Conservation (phyloP, 2,329 filamentous ascomycete species). For the Cytospora piceicola region DNA sequence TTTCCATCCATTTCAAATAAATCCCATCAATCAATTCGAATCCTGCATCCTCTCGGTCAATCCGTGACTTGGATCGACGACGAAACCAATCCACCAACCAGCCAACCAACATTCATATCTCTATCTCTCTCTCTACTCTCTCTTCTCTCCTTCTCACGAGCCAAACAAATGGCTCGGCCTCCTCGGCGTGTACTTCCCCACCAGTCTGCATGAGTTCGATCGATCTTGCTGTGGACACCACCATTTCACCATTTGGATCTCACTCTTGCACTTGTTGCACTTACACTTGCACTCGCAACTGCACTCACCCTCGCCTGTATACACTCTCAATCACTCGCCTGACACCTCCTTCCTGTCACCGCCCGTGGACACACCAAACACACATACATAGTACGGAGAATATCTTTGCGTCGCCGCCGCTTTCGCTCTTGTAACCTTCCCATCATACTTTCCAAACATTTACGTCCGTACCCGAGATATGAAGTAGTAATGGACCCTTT, state of each 20-base stretch:
- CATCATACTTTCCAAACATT: background rate
- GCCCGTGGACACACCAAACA: background rate
- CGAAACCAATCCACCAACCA: no score
- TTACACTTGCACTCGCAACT: background rate
- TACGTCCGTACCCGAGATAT: slow-evolving; percentile 8
- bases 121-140: no score
- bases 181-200: background rate
- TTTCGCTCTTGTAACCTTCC: background rate
- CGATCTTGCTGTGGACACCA: background rate
- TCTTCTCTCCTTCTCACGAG: no score
- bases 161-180: background rate
- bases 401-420: slow-evolving; percentile 1
- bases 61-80: no score
- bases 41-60: no score
- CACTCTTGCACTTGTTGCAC: background rate
- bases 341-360: background rate
- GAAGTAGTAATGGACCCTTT: slow-evolving; percentile 28
- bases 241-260: background rate
- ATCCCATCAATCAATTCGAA: background rate
- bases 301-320: background rate
- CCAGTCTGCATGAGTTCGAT: background rate
- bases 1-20: background rate
- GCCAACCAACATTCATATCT: no score
- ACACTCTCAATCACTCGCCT: background rate
- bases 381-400: background rate